A percentile compares a stretch with the other conserved stretches of the same genome.
Conservation (phyloP, 208 protist genomes). For the Borovskyia barvae region DNA sequence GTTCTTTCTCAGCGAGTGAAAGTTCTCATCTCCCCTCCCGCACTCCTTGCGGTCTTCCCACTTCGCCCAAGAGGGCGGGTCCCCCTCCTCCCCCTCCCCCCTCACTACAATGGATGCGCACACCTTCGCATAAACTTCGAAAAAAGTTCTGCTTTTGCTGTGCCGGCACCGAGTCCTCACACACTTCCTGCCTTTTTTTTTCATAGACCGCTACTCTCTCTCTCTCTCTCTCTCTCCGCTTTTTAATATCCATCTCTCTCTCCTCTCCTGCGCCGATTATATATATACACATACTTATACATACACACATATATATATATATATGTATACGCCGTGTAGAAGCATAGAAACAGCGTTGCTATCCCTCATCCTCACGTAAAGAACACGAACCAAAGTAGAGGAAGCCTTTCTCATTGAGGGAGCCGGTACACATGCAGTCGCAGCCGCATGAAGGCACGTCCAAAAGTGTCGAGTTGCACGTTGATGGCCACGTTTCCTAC, state of each 20-base stretch:
- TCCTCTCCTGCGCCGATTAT: not conserved
- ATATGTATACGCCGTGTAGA: not conserved
- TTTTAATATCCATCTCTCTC: not conserved
- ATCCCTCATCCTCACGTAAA: not conserved
- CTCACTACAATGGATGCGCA: too few species aligned
- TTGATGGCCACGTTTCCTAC: conserved; percentile 16
- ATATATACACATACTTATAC: not conserved
- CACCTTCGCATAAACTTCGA: too few species aligned
- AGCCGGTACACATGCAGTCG: not conserved
- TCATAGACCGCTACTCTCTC: not conserved
- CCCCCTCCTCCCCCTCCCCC: too few species aligned
- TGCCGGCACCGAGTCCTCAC: too few species aligned
- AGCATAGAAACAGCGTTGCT: not conserved
- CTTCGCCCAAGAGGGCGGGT: too few species aligned
- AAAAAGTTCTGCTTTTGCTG: too few species aligned
- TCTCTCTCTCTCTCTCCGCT: not conserved
- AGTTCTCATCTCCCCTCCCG: too few species aligned
- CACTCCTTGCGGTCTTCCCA: too few species aligned
- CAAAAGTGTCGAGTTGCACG: conserved; percentile 23
- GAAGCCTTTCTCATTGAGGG: not conserved
- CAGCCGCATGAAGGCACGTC: conserved; percentile 8
- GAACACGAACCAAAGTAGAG: not conserved
- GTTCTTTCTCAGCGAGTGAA: too few species aligned
- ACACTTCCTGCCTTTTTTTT: too few species aligned
- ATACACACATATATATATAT: not conserved